Evolutionary conservation across 371 early-diverging fungal species (phyloP).

Genomic region (Lichtheimia ramosa): DNA sequence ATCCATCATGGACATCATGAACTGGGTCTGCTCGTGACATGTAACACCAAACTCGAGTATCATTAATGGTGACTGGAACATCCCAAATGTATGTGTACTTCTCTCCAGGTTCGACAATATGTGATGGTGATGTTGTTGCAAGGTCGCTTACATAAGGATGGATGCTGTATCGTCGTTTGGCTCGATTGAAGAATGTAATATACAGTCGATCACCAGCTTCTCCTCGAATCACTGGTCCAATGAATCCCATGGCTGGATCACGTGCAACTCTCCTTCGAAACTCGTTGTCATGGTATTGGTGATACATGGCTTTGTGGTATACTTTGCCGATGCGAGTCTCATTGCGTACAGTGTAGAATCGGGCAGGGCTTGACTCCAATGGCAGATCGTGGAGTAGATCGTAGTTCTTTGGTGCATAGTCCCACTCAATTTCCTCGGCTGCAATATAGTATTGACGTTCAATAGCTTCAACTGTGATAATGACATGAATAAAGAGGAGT

Average conservation of each 20-base stretch:
- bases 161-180: slow-evolving; percentile 40
- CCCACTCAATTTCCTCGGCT: slow-evolving; percentile 51
- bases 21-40: slow-evolving; percentile 33
- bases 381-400: slow-evolving; percentile 39
- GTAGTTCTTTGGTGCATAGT: slow-evolving; percentile 48
- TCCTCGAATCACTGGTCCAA: slow-evolving; percentile 54
- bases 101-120: slow-evolving; percentile 32
- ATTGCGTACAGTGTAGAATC: slow-evolving; percentile 27
- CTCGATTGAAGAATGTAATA: slow-evolving; percentile 43
- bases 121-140: slow-evolving; percentile 16
- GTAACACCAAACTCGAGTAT: slow-evolving; percentile 43
- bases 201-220: slow-evolving; percentile 51
- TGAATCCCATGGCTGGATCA: slow-evolving; percentile 38
- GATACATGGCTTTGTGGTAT: slow-evolving; percentile 44
- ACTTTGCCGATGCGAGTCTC: slow-evolving; percentile 36
- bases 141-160: slow-evolving; percentile 39
- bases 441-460: slow-evolving; percentile 45
- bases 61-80: slow-evolving; percentile 24
- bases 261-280: slow-evolving; percentile 30
- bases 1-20: slow-evolving; percentile 44
- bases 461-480: not conserved
- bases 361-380: slow-evolving; percentile 25
- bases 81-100: slow-evolving; percentile 49
- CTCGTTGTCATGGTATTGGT: slow-evolving; percentile 40
- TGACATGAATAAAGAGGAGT: not conserved